phyloP scores from a whole-genome alignment of 73 alveolate genomes.

The Paramecium tetraurelia region DNA sequence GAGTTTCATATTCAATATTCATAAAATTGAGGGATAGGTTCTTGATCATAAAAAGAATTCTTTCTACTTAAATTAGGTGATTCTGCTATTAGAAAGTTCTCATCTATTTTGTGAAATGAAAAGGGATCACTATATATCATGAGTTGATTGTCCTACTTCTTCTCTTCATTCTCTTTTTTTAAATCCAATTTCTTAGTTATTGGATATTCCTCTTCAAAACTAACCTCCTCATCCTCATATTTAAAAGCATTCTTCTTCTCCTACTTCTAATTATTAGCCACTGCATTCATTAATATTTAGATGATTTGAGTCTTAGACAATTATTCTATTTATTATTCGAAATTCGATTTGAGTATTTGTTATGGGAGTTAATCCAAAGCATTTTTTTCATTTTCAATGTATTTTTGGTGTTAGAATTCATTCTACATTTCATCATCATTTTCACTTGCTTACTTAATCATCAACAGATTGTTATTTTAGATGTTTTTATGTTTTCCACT shows the following conservation, averaged over 20 bases:
- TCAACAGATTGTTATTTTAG: background rate
- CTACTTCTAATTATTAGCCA: background rate
- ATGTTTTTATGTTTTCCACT: background rate
- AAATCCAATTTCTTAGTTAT: background rate
- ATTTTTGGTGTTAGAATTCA: background rate
- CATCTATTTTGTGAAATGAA: background rate
- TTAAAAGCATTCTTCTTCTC: background rate
- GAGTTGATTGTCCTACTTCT: background rate
- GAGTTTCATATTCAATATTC: background rate
- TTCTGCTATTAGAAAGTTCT: background rate
- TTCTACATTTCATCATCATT: background rate
- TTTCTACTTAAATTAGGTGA: constrained; percentile 1
- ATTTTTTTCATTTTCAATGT: background rate
- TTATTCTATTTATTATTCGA: background rate
- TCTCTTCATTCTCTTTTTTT: background rate
- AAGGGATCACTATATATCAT: background rate
- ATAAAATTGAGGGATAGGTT: constrained; percentile 23
- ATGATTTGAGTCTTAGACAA: background rate
- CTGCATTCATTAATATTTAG: background rate
- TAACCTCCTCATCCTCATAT: background rate
- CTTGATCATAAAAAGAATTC: background rate
- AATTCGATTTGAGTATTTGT: background rate
- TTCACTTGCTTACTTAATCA: background rate
- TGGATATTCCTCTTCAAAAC: constrained; percentile 37
- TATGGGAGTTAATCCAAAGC: background rate